Conservation (phyloP, 2,329 filamentous ascomycete species). For the Pseudogymnoascus sp. region DNA sequence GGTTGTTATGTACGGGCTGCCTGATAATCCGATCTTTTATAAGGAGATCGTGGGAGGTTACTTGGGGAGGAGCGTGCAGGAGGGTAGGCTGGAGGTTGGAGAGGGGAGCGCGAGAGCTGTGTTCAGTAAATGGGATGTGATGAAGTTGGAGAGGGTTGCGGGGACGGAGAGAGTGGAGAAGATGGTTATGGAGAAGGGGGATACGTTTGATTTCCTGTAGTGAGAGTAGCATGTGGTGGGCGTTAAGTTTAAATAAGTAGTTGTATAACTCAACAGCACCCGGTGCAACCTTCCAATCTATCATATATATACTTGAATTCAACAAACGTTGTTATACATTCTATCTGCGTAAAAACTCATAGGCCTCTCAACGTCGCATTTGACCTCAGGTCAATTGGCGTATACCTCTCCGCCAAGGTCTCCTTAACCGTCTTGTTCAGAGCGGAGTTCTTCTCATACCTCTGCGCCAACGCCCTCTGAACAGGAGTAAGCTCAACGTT, state of each 20-base stretch:
- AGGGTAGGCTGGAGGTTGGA: constrained; percentile 47
- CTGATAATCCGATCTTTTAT: constrained; percentile 81
- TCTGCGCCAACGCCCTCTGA: constrained; percentile 46
- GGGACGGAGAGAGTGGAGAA: constrained; percentile 72
- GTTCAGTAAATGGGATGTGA: constrained; percentile 81
- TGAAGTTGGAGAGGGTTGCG: constrained; percentile 83
- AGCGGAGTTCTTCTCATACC: constrained; percentile 39
- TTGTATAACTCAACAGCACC: background rate
- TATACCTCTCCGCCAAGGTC: constrained; percentile 49
- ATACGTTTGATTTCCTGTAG: constrained; percentile 86
- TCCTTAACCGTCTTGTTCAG: constrained; percentile 46
- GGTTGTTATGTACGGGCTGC: constrained; percentile 83
- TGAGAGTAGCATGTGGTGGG: background rate
- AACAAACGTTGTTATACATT: constrained; percentile 1
- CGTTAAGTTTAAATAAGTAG: background rate
- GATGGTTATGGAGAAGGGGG: constrained; percentile 76
- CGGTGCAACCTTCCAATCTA: background rate
- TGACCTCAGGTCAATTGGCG: constrained; percentile 34
- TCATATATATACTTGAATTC: constrained; percentile 10
- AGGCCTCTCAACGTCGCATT: constrained; percentile 31
- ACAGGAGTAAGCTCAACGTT: constrained; percentile 19
- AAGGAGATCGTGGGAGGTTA: constrained; percentile 66
- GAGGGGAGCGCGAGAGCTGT: constrained; percentile 55
- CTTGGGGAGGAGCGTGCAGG: constrained; percentile 52
- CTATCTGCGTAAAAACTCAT: constrained; percentile 16